Evolutionary conservation across 75 land plant species (phyloP), one percentile per base, ranked within the genome.

Genomic region (Selaginella tamariscina): DNA sequence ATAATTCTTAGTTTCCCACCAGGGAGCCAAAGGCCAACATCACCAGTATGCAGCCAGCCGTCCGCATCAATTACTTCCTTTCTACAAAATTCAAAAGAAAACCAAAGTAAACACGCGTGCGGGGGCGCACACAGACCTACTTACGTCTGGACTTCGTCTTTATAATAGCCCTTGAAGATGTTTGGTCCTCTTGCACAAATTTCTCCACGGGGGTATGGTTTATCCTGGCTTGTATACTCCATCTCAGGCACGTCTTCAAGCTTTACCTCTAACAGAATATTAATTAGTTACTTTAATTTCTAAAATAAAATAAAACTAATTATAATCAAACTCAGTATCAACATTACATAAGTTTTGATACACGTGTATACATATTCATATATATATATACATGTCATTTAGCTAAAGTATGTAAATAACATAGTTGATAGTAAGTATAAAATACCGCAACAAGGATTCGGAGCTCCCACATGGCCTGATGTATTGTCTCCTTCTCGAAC

Each of bases 21-120:
- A 44, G 89, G 88, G 56, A 91, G 62, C 97, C 93, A 91, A 54
- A 78, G 57, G 20, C 97, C 99, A 33, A 95, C 84, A 56, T 95
- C 99, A 64, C 99, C 99, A 27, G 97, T 88, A 73, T 95, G 93
- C 65, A 95, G 79, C 99, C 99, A 95, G 32, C 89, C 87, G 32
- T 95, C 96, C 13, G 82, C 89, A 82, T 91, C 97, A 31, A 91
- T 23, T 18, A 84, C 84, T 69, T 95, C 99, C 66, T 71, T 76
- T 77, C 99, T 94, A 81, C 76, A 71, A 72, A 65, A 74, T 32
- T 33, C 15, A 32, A 31, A 27, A 54, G 32, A 21, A 71, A 67
- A n/a, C 33, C 8, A 24, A 59, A 13, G 31, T 22, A 72, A 74
- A 30, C 24, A 24, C 39, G 66, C 30, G 32, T 24, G 24, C 9